Percentiles rank a stretch among this genome's conserved stretches.
Conservation (phyloP, 345 rosid genomes). For the Boechera retrofracta region DNA sequence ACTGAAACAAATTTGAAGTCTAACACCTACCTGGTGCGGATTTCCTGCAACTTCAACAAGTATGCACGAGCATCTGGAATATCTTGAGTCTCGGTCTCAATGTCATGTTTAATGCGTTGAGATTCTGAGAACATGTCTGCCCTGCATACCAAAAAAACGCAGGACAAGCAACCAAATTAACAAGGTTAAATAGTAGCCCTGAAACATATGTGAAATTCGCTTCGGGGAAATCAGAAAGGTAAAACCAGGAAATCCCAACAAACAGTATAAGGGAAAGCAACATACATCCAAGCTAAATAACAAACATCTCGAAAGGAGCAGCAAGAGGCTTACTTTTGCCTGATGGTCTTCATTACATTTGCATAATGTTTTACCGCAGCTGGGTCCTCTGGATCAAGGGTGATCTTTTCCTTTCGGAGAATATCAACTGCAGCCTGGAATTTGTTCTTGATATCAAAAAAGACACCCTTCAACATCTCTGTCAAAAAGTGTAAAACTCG, state of each 20-base stretch:
- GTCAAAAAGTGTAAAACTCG: slow-evolving; percentile 30
- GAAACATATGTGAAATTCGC: background rate
- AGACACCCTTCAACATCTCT: slow-evolving; percentile 96
- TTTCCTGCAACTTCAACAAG: slow-evolving; percentile 73
- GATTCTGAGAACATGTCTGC: slow-evolving; percentile 86
- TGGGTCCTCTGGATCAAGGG: slow-evolving; percentile 86
- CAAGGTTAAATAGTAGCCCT: slow-evolving; percentile 1
- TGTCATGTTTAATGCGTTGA: slow-evolving; percentile 69
- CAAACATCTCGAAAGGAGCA: slow-evolving; percentile 5
- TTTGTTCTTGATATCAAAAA: slow-evolving; percentile 80
- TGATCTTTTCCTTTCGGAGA: slow-evolving; percentile 88
- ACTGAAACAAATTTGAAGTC: slow-evolving; percentile 10
- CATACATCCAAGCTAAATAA: background rate
- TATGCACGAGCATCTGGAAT: slow-evolving; percentile 92
- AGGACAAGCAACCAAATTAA: slow-evolving; percentile 27
- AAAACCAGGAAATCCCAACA: background rate
- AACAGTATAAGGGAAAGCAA: background rate
- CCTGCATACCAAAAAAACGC: slow-evolving; percentile 58
- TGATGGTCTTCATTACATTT: slow-evolving; percentile 82
- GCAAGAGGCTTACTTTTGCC: slow-evolving; percentile 73
- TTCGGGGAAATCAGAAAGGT: background rate
- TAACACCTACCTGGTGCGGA: slow-evolving; percentile 64
- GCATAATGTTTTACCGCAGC: slow-evolving; percentile 89
- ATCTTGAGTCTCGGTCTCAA: slow-evolving; percentile 65
- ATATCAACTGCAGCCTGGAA: slow-evolving; percentile 82